phyloP scores from a whole-genome alignment of 495 filamentous ascomycete species.

The Cudoniella acicularis region DNA sequence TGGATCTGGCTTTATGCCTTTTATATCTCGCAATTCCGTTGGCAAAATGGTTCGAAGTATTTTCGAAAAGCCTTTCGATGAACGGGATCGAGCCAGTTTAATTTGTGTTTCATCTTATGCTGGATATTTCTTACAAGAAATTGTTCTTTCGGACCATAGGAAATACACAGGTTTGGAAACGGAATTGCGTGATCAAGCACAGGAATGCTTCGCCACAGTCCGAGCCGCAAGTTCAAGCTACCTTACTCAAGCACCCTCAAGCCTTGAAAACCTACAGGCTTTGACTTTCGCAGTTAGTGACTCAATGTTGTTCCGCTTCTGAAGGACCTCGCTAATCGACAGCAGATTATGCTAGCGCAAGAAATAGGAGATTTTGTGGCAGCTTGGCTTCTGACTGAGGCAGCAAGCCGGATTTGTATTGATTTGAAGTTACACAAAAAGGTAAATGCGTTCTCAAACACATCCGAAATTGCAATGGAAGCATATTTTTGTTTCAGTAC shows the following conservation, averaged over 20 bases:
- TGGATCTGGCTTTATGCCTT: constrained; percentile 4
- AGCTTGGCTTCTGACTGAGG: constrained; percentile 1
- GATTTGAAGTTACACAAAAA: constrained; percentile 8
- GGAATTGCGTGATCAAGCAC: background rate
- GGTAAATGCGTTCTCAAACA: background rate
- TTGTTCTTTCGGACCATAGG: background rate
- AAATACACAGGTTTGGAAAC: constrained; percentile 2
- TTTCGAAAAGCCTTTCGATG: background rate
- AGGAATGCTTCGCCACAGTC: constrained; percentile 4
- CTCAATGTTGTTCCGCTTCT: background rate
- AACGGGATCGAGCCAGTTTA: background rate
- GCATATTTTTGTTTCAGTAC: constrained; percentile 11
- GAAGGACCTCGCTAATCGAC: background rate
- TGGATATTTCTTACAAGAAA: constrained; percentile 14
- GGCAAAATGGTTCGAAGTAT: constrained; percentile 1
- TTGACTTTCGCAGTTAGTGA: constrained; percentile 7
- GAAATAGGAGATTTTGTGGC: constrained; percentile 7
- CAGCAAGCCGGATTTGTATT: constrained; percentile 1
- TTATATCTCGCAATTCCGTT: constrained; percentile 7
- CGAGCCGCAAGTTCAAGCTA: background rate
- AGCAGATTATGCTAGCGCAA: constrained; percentile 9
- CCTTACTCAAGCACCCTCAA: background rate
- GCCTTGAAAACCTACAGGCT: constrained; percentile 7
- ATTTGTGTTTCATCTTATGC: constrained; percentile 11
- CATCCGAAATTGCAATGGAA: background rate